Base-by-base conservation (phyloP, 441 rosid species). In the Erodium trifolium region DNA sequence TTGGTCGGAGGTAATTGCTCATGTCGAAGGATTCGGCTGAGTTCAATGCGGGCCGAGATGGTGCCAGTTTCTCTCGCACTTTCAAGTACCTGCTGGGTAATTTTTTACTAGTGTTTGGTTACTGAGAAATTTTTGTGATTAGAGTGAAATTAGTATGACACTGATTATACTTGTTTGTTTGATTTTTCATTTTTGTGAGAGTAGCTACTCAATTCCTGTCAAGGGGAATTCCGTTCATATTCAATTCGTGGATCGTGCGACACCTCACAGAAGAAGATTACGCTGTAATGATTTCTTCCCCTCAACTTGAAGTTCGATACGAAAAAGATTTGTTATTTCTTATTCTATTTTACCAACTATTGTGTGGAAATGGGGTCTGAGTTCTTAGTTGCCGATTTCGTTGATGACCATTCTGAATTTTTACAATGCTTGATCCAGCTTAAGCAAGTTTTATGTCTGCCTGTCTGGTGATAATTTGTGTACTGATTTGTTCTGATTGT, bases 191-290 rank as follows among this genome's bases (percentile, higher is more conserved):
- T 57, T 60, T 70, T 66, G 66, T 57, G 73, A 35, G 27, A 68
- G 72, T 78, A 90, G 98, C 96, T 71, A 92, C 98, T 0, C 97
- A 90, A 82, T 82, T 92, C 51, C 75, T 89, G 68, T 90, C 98
- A 29, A 86, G 97, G 78, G 93, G 96, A 79, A 92, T 92, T 69
- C 96, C 99, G 0, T 94, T 94, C 72, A 73, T 90, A 35, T 90
- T 92, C 84, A 94, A 90, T 74, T 84, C 90, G 0, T 92, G 96
- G 98, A 82, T 94, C 68, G 96, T 92, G 45, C 82, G 99, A 86
- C 92, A 87, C 82, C 96, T 92, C 64, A 83, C 88, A 0, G 85
- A 76, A 67, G 81, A 82, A 72, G 96, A 90, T 73, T 94, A 87
- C 71, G 98, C 97, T 84, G 98, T 94, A 88, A 43, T 62, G 18